Evolutionary conservation across 192 early-diverging fungal species (phyloP).

Genomic region (Paraglomus brasilianum): DNA sequence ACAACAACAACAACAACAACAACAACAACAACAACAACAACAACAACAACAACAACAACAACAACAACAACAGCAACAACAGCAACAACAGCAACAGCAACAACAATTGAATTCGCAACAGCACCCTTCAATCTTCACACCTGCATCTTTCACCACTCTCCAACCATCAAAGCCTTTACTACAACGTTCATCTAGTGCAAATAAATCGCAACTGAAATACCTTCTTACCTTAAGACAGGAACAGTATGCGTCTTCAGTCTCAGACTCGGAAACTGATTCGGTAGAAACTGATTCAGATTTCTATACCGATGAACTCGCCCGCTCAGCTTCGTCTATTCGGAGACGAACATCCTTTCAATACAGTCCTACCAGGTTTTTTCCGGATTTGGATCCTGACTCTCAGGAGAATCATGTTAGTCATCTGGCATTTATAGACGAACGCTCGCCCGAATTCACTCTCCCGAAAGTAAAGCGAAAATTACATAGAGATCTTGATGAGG

Average conservation of each 20-base stretch:
- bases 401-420: slow-evolving; percentile 31
- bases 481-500: slow-evolving; percentile 29
- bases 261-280: slow-evolving; percentile 29
- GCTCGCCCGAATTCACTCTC: slow-evolving; percentile 26
- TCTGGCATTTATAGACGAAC: slow-evolving; percentile 28
- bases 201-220: slow-evolving; percentile 27
- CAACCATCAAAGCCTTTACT: background rate
- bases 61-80: too few relatives aligned
- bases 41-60: too few relatives aligned
- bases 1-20: background rate
- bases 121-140: background rate
- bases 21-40: background rate
- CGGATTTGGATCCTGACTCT: slow-evolving; percentile 25
- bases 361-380: slow-evolving; percentile 27
- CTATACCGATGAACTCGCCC: slow-evolving; percentile 22
- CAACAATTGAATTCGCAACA: background rate
- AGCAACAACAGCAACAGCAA: background rate
- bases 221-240: slow-evolving; percentile 19
- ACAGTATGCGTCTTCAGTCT: slow-evolving; percentile 21
- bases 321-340: slow-evolving; percentile 7
- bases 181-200: slow-evolving; percentile 26
- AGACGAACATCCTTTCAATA: slow-evolving; percentile 26
- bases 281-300: slow-evolving; percentile 28
- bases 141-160: background rate
- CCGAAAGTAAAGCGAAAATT: slow-evolving; percentile 33